Conservation (phyloP, 345 rosid species). For the Pugionium dolabratum region DNA sequence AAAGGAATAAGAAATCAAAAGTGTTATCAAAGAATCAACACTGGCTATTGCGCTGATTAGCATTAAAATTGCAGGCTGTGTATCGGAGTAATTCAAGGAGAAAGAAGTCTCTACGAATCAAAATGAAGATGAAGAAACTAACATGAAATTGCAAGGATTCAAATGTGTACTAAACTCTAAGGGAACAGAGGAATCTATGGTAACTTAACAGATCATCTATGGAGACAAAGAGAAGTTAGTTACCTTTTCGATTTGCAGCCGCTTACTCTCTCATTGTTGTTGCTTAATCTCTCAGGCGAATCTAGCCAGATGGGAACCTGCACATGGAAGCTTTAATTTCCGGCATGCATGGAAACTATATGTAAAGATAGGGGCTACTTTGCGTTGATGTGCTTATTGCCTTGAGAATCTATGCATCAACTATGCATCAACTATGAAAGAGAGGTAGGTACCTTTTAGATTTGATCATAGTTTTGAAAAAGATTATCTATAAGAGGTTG, state of each 20-base stretch:
- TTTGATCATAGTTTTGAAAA: constrained; percentile 5
- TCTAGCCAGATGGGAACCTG: constrained; percentile 81
- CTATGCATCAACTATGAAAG: constrained; percentile 49
- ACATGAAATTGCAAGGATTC: constrained; percentile 47
- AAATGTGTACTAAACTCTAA: constrained; percentile 72
- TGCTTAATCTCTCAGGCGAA: constrained; percentile 45
- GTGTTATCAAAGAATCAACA: background rate
- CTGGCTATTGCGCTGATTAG: background rate
- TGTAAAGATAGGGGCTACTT: constrained; percentile 60
- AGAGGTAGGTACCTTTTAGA: constrained; percentile 41
- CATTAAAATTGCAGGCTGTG: constrained; percentile 47
- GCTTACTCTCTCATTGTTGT: background rate
- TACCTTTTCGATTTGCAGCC: background rate
- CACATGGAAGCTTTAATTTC: constrained; percentile 68
- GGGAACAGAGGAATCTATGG: constrained; percentile 72
- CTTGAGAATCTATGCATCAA: constrained; percentile 54
- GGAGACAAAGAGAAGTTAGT: background rate
- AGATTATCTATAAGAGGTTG: background rate
- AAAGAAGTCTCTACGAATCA: constrained; percentile 13
- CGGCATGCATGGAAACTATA: constrained; percentile 82
- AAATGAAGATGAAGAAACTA: constrained; percentile 39
- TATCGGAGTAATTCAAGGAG: constrained; percentile 51
- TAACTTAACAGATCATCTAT: constrained; percentile 31
- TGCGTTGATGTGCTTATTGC: constrained; percentile 67
- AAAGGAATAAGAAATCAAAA: constrained; percentile 10